Conservation (phyloP, 2,329 filamentous ascomycete genomes). For the Torrubiella hemipterigena region DNA sequence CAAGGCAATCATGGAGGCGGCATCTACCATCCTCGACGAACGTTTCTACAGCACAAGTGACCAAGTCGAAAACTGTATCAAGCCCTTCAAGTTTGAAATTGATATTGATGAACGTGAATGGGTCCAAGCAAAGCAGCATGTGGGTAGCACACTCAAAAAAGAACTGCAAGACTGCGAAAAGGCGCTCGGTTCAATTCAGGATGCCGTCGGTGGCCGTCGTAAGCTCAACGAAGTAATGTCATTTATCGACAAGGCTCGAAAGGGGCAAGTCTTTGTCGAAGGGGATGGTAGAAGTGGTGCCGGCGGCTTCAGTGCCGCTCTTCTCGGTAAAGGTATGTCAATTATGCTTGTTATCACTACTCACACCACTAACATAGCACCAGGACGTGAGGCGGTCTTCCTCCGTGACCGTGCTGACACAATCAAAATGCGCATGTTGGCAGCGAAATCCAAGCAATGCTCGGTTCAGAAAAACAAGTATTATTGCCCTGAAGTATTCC, state of each 20-base stretch:
- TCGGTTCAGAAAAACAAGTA: conserved; percentile 79
- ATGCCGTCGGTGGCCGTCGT: conserved; percentile 63
- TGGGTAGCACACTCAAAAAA: conserved; percentile 67
- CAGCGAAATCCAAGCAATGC: conserved; percentile 86
- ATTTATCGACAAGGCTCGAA: conserved; percentile 84
- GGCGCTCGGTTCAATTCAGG: conserved; percentile 65
- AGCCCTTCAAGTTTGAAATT: conserved; percentile 97
- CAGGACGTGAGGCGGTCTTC: conserved; percentile 87
- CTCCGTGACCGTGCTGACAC: conserved; percentile 84
- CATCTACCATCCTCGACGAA: conserved; percentile 81
- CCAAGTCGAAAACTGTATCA: conserved; percentile 97
- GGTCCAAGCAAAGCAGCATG: conserved; percentile 73
- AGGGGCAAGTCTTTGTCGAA: conserved; percentile 74
- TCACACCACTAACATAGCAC: conserved; percentile 13
- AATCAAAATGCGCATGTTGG: conserved; percentile 78
- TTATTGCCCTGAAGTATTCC: conserved; percentile 90
- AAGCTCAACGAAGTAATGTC: conserved; percentile 82
- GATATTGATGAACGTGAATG: conserved; percentile 89
- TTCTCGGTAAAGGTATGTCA: conserved; percentile 65
- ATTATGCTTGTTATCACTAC: background rate
- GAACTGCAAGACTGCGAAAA: conserved; percentile 77
- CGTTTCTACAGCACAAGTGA: conserved; percentile 95
- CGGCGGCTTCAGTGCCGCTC: conserved; percentile 81
- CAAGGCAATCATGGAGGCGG: conserved; percentile 84
- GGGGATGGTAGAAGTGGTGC: conserved; percentile 75